Conservation (phyloP, 768 basidiomycete genomes). For the Mycena latifolia region DNA sequence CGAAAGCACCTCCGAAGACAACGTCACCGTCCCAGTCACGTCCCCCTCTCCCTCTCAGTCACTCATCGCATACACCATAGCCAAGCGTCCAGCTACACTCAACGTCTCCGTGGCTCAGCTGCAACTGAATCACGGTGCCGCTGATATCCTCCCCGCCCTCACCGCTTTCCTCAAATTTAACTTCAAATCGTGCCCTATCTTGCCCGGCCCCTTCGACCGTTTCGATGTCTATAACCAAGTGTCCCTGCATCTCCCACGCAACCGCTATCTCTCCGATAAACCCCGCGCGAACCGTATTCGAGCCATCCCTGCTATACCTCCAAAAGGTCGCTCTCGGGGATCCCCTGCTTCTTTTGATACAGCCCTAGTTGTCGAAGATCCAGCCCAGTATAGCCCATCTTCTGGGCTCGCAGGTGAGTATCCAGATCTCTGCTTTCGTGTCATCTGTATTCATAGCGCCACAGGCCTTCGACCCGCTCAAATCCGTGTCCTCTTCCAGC, state of each 20-base stretch:
- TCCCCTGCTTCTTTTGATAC: not conserved
- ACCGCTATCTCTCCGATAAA: not conserved
- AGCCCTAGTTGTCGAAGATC: not conserved
- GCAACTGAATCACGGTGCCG: not conserved
- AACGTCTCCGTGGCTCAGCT: not conserved
- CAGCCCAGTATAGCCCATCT: not conserved
- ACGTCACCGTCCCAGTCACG: too few relatives aligned
- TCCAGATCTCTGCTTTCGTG: not conserved
- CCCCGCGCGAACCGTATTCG: not conserved
- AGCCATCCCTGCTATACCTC: not conserved
- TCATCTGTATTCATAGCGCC: too few relatives aligned
- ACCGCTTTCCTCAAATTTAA: not conserved
- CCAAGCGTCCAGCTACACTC: not conserved
- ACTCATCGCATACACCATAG: not conserved
- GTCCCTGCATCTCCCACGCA: not conserved
- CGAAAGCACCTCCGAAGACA: too few relatives aligned
- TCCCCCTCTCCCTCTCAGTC: not conserved
- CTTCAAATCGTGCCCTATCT: not conserved
- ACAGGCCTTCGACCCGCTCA: not conserved
- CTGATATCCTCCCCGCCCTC: not conserved
- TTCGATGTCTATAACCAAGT: not conserved
- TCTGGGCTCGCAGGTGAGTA: not conserved
- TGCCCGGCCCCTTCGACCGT: not conserved
- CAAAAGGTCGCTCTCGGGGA: not conserved
- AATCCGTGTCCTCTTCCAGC: not conserved